Base-by-base conservation (phyloP, 2,329 filamentous ascomycete genomes). In the Fusarium caatingaense region DNA sequence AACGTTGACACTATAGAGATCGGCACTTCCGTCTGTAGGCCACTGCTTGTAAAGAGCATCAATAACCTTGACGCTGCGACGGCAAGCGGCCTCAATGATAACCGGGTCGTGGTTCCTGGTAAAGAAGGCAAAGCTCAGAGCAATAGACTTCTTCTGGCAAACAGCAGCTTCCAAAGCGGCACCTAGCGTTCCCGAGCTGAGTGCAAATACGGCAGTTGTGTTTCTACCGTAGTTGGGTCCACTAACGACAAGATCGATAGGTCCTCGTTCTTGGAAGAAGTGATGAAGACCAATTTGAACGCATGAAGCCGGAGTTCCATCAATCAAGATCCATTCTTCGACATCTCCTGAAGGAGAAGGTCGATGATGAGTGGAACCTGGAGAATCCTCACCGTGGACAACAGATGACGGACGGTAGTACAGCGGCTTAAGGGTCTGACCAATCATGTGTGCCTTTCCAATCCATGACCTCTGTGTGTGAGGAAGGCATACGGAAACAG, bases 401-500 rank as follows among this genome's bases (percentile, higher is more conserved):
- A 78, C 78, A 40, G 78, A 65, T n/a, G 78, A 84, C 16, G 87
- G 87, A 2, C 91, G 91, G 83, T 94, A 97, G 83, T 97, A 97
- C 28, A 88, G 86, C 11, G 94, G 94, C 78, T 91, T 93, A 66
- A 97, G 88, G 12, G 92, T 92, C 79, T 95, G 91, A 60, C 94
- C 94, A 75, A 98, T 94, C 76, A 98, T 92, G 81, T 98, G 96
- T 5, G 96, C 96, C 84, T 99, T 99, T 74, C 94, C 94, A 76
- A 99, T 98, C 96, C 96, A 99, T 60, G 94, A 97, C 68, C 95
- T 90, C 82, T 99, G 96, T 9, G 91, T 91, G 79, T 98, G 89
- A 3, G 96, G 96, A 16, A 99, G 88, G 69, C 96, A 92, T 51
- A 99, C 94, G 10, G 93, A 97, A 65, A 98, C 93, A n/a, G 84